Base-by-base conservation (phyloP, 2,329 filamentous ascomycete genomes). In the Diaporthe capsici region DNA sequence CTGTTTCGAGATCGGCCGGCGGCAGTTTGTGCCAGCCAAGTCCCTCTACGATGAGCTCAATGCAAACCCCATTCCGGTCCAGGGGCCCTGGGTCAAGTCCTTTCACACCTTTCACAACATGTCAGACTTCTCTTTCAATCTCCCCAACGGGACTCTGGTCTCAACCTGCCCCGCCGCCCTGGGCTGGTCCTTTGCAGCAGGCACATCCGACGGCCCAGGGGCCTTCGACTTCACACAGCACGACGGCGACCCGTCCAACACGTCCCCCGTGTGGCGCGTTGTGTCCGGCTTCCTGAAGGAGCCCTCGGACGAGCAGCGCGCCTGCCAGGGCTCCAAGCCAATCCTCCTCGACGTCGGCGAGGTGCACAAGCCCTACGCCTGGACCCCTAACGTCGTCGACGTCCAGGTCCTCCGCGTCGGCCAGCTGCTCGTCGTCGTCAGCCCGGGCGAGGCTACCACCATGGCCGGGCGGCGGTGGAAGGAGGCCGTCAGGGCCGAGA, bases 171-270 rank as follows among this genome's bases (percentile, higher is more conserved):
- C 95, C 4, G 96, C 96, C 0, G 95, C 95, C 0, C 86, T 98
- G 76, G 96, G 96, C 8, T 98, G 97, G 82, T 96, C 94, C 0
- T 98, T 98, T 82, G 96, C 96, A 0, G 96, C 94, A 1, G 96
- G 96, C 15, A 98, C 96, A 0, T 94, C 95, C 0, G 96, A 98
- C 82, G 95, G 96, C 8, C 96, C 96, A 0, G 96, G 96, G 0
- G 92, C 92, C 0, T 98, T 98, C 80, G 96, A 98, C 84, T 98
- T 98, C 82, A 97, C 94, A 1, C 96, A 98, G 82, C 96, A 95
- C 78, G 90, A 94, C 78, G 92, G 92, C 44, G 87, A 90, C n/a
- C 93, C 95, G 0, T 89, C 91, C 55, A 90, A 89, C 31, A 89
- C 87, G 0, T 88, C 87, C 3, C 95, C 95, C 0, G 85, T 98